phyloP scores from a whole-genome alignment of 371 early-diverging fungal genomes.

The Basidiobolus meristosporus region DNA sequence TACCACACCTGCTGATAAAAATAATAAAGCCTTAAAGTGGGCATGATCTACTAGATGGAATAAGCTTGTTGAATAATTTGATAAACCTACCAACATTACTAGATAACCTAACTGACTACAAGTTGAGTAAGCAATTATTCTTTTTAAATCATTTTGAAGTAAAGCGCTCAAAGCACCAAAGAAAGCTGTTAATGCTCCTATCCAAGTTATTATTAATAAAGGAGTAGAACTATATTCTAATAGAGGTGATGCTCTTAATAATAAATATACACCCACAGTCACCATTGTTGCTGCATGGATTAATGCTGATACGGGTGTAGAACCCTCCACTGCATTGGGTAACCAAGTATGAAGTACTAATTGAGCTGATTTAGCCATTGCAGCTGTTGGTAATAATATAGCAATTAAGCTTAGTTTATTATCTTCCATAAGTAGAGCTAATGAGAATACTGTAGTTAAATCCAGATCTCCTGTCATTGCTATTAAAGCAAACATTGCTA shows the following conservation, averaged over 20 bases:
- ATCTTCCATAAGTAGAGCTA: slow-evolving; percentile 31
- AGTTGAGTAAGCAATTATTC: slow-evolving; percentile 47
- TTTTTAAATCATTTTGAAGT: too few species aligned
- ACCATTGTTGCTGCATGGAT: slow-evolving; percentile 31
- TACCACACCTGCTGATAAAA: too few species aligned
- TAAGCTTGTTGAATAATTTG: too few species aligned
- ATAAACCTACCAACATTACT: too few species aligned
- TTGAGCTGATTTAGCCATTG: slow-evolving; percentile 46
- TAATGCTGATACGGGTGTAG: slow-evolving; percentile 34
- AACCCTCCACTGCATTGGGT: slow-evolving; percentile 31
- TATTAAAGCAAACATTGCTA: slow-evolving; percentile 28
- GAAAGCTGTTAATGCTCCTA: slow-evolving; percentile 40
- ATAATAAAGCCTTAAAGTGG: too few species aligned
- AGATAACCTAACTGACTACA: slow-evolving; percentile 37
- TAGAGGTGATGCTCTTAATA: slow-evolving; percentile 37
- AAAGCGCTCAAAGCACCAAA: slow-evolving; percentile 39
- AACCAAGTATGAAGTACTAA: slow-evolving; percentile 34
- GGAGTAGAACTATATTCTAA: slow-evolving; percentile 37
- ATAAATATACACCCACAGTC: slow-evolving; percentile 47
- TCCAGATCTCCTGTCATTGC: slow-evolving; percentile 35
- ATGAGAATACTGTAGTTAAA: slow-evolving; percentile 32
- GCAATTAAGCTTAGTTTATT: slow-evolving; percentile 34
- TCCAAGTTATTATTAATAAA: slow-evolving; percentile 30
- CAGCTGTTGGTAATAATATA: slow-evolving; percentile 38
- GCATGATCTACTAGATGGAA: too few species aligned